Evolutionary conservation across 768 basidiomycete genomes (phyloP).

Genomic region (Trametes cingulata): DNA sequence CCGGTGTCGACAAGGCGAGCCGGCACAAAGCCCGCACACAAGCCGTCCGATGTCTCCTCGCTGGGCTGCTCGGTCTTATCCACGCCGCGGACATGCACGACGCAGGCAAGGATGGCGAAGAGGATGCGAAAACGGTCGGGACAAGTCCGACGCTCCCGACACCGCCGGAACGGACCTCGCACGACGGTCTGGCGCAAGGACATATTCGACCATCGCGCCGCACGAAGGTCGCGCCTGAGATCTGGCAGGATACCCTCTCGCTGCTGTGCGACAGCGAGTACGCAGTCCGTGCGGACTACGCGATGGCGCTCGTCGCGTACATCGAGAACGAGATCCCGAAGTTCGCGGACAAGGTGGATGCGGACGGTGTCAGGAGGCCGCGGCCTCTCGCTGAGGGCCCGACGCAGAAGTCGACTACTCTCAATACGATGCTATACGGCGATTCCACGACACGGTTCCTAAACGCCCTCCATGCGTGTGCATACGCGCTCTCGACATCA

Average conservation of each 20-base stretch:
- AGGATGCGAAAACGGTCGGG: slow-evolving; percentile 20
- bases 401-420: slow-evolving; percentile 45
- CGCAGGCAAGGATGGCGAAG: slow-evolving; percentile 31
- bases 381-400: slow-evolving; percentile 52
- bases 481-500: slow-evolving; percentile 77
- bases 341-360: slow-evolving; percentile 50
- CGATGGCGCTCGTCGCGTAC: slow-evolving; percentile 72
- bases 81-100: slow-evolving; percentile 58
- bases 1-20: slow-evolving; percentile 40
- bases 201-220: slow-evolving; percentile 51
- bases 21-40: slow-evolving; percentile 52
- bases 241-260: slow-evolving; percentile 89
- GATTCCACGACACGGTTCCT: slow-evolving; percentile 72
- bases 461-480: slow-evolving; percentile 77
- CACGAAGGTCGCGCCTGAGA: slow-evolving; percentile 72
- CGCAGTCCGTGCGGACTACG: slow-evolving; percentile 78
- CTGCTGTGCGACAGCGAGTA: slow-evolving; percentile 80
- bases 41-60: slow-evolving; percentile 69
- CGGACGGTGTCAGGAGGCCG: slow-evolving; percentile 47
- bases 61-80: slow-evolving; percentile 71
- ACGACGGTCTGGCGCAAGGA: slow-evolving; percentile 17
- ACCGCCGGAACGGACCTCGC: slow-evolving; percentile 15
- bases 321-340: slow-evolving; percentile 74
- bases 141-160: slow-evolving; percentile 16
- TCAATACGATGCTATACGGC: slow-evolving; percentile 53